Conservation (phyloP, 257 asterid genomes). For the Anisodus acutangulus region DNA sequence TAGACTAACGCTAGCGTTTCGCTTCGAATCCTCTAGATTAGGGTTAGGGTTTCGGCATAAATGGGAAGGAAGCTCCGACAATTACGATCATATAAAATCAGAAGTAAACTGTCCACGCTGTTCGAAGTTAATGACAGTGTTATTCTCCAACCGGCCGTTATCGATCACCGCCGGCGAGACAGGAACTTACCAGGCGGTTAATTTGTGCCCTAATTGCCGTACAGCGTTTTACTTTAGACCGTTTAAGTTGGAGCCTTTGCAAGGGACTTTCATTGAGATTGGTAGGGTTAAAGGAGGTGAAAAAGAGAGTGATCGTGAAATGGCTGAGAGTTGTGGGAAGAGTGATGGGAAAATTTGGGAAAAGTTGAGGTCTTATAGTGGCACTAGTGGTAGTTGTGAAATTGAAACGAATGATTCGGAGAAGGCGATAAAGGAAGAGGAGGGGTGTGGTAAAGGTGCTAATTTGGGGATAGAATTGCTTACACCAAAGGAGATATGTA, state of each 20-base stretch:
- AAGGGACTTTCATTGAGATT: constrained; percentile 85
- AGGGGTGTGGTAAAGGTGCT: constrained; percentile 36
- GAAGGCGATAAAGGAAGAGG: constrained; percentile 13
- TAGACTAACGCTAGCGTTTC: constrained; percentile 43
- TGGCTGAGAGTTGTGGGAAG: constrained; percentile 49
- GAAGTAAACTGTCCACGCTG: constrained; percentile 89
- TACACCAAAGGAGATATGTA: constrained; percentile 85
- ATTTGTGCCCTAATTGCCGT: constrained; percentile 72
- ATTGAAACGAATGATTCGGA: background rate
- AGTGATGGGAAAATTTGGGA: constrained; percentile 78
- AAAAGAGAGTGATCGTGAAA: constrained; percentile 42
- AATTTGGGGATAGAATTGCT: constrained; percentile 55
- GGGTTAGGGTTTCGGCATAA: constrained; percentile 65
- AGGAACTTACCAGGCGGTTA: constrained; percentile 85
- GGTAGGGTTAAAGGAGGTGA: constrained; percentile 73
- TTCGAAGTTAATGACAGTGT: constrained; percentile 62
- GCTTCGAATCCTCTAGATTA: background rate
- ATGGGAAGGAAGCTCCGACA: constrained; percentile 78
- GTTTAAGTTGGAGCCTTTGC: constrained; percentile 79
- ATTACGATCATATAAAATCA: constrained; percentile 73
- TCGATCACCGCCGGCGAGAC: constrained; percentile 64
- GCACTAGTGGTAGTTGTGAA: constrained; percentile 35
- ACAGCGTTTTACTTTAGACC: constrained; percentile 92
- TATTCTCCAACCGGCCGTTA: constrained; percentile 84
- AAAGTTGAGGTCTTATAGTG: constrained; percentile 82